Evolutionary conservation across 2,329 filamentous ascomycete species (phyloP), one percentile per base, ranked within the genome.

Genomic region (Podosphaera xanthii): DNA sequence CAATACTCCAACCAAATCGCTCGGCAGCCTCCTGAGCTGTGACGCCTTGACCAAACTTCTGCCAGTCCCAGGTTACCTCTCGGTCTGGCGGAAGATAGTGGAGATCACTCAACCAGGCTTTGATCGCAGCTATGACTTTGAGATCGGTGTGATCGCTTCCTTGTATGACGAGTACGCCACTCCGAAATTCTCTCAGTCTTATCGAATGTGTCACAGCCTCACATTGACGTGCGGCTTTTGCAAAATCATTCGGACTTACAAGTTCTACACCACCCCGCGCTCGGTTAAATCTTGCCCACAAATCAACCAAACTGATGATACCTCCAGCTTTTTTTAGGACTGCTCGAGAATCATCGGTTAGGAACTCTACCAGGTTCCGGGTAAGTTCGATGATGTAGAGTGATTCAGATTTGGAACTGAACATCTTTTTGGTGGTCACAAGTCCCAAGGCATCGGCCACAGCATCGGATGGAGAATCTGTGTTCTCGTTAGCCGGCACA

Each of bases 211-310:
- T 86, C 22, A 98, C 75, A 62, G 82, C 85, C 67, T 94, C 89
- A 88, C 92, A 98, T 66, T 94, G 75, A 46, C 81, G 77, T 0
- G 88, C 87, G 1, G 92, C 92, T 68, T 90, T 91, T 67, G 92
- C 85, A 66, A 98, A 94, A 67, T 98, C 92, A 22, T 82, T 75
- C 0, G 92, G 92, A 63, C 87, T 94, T 57, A 97, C 86, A 14
- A 98, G 79, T 70, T 98, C 92, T 14, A 98, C 91, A 6, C 91
- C 92, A 58, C 91, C 91, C 59, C 91, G 81, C 36, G 87, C 88
- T 40, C 91, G 81, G 71, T 98, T 98, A 74, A 97, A 97, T 63
- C 94, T 81, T 35, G 89, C 87, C 89, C 89, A 96, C 0, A 95
- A 76, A 68, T 96, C 90, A 10, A 95, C 88, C 0, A 96, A 75